A percentile compares a stretch with the other conserved stretches of the same genome.
phyloP scores from a whole-genome alignment of 306 rosid genomes.

The Hylodesmum podocarpum region DNA sequence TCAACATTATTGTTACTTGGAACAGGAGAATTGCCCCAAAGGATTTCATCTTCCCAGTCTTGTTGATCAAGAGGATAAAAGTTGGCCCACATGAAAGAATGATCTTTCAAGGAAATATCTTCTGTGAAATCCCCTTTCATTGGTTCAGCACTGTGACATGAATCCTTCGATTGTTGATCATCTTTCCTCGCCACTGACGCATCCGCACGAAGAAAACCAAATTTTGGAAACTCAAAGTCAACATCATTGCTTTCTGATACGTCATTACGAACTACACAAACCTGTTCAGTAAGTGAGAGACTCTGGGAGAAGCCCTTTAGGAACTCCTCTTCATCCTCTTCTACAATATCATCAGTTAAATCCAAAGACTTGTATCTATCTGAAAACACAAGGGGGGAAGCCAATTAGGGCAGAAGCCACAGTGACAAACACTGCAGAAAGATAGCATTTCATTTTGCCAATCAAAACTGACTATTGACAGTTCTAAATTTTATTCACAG shows the following conservation, averaged over 20 bases:
- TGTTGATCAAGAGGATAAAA: conserved; percentile 87
- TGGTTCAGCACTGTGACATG: conserved; percentile 62
- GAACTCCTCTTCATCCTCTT: conserved; percentile 94
- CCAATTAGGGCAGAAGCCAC: conserved; percentile 25
- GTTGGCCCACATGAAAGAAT: conserved; percentile 38
- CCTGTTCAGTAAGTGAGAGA: conserved; percentile 48
- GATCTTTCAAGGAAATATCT: conserved; percentile 39
- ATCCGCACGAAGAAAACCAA: conserved; percentile 54
- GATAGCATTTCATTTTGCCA: conserved; percentile 25
- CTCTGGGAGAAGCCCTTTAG: conserved; percentile 55
- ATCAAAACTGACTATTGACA: conserved; percentile 1
- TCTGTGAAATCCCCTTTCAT: conserved; percentile 52
- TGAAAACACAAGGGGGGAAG: conserved; percentile 36
- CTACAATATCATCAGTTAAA: conserved; percentile 64
- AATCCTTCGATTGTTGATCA: conserved; percentile 43
- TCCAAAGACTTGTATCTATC: conserved; percentile 63
- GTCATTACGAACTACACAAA: conserved; percentile 37
- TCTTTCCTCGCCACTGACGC: conserved; percentile 38
- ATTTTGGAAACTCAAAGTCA: conserved; percentile 51
- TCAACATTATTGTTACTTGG: conserved; percentile 45
- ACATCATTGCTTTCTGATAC: conserved; percentile 46
- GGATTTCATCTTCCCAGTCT: conserved; percentile 86
- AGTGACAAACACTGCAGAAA: conserved; percentile 9
- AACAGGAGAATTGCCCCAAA: conserved; percentile 84
- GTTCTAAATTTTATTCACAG: conserved; percentile 19